Percentiles rank a stretch among this genome's conserved stretches.
phyloP scores from a whole-genome alignment of 2,329 filamentous ascomycete species.

The Aspergillus sojae region DNA sequence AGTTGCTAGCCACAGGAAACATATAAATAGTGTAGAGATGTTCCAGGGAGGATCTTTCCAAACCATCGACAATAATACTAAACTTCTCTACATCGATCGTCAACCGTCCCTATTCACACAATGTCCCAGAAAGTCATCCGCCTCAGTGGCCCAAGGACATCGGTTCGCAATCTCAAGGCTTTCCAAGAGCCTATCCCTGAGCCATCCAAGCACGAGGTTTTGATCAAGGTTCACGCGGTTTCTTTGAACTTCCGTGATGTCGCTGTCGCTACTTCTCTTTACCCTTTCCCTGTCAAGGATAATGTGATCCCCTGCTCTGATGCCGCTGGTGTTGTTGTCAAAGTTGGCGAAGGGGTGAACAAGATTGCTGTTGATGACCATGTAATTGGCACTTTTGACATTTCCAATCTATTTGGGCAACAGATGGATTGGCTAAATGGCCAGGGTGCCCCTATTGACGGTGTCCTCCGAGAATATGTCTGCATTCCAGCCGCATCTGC shows the following conservation, averaged over 20 bases:
- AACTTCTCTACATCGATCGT: neutral
- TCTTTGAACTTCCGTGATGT: constrained; percentile 48
- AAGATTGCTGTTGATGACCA: constrained; percentile 56
- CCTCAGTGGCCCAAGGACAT: neutral
- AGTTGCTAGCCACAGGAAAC: neutral
- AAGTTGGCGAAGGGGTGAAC: constrained; percentile 54
- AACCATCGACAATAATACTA: neutral
- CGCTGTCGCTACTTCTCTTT: constrained; percentile 46
- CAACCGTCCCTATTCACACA: neutral
- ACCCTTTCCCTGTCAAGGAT: constrained; percentile 50
- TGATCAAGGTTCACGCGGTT: constrained; percentile 59
- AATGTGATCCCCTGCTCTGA: constrained; percentile 49
- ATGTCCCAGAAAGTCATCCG: neutral
- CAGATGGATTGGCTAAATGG: constrained; percentile 13
- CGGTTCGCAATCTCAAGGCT: neutral
- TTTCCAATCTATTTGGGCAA: constrained; percentile 11
- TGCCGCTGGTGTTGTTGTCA: constrained; percentile 44
- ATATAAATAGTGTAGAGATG: neutral
- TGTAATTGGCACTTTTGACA: constrained; percentile 36
- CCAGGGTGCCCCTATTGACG: constrained; percentile 36
- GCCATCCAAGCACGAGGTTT: constrained; percentile 66
- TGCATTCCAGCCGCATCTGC: constrained; percentile 35
- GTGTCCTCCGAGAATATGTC: constrained; percentile 43
- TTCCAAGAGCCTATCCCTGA: constrained; percentile 48
- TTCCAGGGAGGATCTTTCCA: neutral